Percentiles rank a stretch among this genome's conserved stretches.
phyloP scores from a whole-genome alignment of 164 flowering plant species.

The Warburgia ugandensis region DNA sequence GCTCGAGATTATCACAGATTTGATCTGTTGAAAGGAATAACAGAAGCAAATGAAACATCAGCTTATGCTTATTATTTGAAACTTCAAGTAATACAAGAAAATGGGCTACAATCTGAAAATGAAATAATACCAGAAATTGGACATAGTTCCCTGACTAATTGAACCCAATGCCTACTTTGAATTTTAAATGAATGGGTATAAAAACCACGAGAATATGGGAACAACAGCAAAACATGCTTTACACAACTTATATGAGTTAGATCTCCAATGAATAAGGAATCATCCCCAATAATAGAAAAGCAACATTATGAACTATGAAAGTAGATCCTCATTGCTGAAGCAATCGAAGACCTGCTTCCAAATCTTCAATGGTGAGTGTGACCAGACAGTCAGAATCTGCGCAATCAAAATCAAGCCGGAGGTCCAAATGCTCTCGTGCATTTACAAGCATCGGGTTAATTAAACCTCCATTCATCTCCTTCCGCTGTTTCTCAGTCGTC shows the following conservation, averaged over 20 bases:
- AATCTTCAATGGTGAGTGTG: conserved; percentile 72
- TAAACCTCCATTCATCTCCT: conserved; percentile 92
- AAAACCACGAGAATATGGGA: neutral
- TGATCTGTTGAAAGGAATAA: too few relatives aligned
- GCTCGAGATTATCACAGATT: too few relatives aligned
- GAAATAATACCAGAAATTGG: neutral
- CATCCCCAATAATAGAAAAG: neutral
- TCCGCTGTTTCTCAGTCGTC: conserved; percentile 69
- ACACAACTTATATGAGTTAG: neutral
- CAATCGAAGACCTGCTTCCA: conserved; percentile 57
- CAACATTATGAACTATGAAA: neutral
- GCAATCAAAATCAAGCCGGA: conserved; percentile 74
- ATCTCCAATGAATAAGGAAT: neutral
- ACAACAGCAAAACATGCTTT: neutral
- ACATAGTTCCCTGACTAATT: neutral
- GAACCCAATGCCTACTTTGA: neutral
- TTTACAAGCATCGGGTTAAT: conserved; percentile 79
- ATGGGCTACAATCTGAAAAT: neutral
- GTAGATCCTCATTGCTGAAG: conserved; percentile 30
- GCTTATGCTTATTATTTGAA: neutral
- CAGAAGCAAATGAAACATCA: neutral
- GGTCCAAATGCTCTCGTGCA: conserved; percentile 83
- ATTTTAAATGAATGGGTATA: neutral
- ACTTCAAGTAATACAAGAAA: neutral
- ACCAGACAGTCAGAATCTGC: conserved; percentile 52